phyloP scores from a whole-genome alignment of 1,139 yeast species.

The Petasospora fabianii region DNA sequence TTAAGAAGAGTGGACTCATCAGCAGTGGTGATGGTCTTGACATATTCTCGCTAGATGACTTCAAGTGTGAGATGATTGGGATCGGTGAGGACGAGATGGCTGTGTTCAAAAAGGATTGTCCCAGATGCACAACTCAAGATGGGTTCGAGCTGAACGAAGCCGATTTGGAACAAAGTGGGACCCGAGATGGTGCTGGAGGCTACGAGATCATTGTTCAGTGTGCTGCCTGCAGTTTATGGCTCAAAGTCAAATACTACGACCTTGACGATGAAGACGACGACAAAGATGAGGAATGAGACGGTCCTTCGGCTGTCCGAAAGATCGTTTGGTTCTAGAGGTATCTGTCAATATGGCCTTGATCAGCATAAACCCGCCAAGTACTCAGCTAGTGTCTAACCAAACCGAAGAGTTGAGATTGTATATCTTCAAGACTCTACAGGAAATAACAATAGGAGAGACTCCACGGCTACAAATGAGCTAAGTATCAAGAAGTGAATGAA shows the following conservation, averaged over 20 bases:
- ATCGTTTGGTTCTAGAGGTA: too few relatives aligned
- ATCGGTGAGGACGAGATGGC: conserved; percentile 28
- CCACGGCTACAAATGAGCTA: too few relatives aligned
- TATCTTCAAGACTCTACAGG: too few relatives aligned
- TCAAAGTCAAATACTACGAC: conserved; percentile 64
- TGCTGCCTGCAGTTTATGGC: conserved; percentile 78
- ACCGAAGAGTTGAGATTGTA: too few relatives aligned
- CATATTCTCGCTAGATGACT: conserved; percentile 58
- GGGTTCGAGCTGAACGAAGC: conserved; percentile 59
- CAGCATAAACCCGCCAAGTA: too few relatives aligned
- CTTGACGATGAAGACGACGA: conserved; percentile 16
- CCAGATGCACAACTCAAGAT: conserved; percentile 58
- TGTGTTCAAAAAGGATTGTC: conserved; percentile 57
- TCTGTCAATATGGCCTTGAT: too few relatives aligned
- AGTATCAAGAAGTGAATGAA: too few relatives aligned
- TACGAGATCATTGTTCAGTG: conserved; percentile 76
- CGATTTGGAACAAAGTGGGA: conserved; percentile 52
- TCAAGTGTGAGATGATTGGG: conserved; percentile 34
- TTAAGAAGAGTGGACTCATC: conserved; percentile 46
- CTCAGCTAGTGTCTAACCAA: too few relatives aligned
- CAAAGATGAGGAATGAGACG: background rate
- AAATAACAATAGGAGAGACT: too few relatives aligned
- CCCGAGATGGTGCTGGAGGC: conserved; percentile 49
- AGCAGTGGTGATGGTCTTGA: conserved; percentile 67
- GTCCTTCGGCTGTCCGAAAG: too few relatives aligned